Base-by-base conservation (phyloP, 2,329 filamentous ascomycete species). In the Alternaria ventricosa region DNA sequence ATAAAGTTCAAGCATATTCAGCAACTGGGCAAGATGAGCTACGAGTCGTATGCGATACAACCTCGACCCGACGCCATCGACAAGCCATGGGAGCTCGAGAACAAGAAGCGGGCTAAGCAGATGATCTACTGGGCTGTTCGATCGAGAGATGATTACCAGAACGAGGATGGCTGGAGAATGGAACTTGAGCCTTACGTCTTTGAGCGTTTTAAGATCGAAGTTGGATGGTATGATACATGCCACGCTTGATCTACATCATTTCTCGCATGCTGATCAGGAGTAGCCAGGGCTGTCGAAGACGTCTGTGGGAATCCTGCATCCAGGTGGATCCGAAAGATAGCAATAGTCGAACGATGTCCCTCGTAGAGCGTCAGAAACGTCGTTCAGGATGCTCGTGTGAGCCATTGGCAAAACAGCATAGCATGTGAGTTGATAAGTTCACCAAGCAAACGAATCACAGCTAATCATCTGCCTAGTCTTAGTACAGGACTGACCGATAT, bases 191-290 rank as follows among this genome's bases (percentile, higher is more conserved):
- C 30, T 10, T 54, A 33, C 20, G 10, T 71, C 20, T 70, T 71
- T 56, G 55, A 69, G 45, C 60, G 69, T 13, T 71, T 71, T 30
- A 61, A 69, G 9, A 62, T 69, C 23, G 65, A 71, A 50, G 69
- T 71, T 22, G 54, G 62, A 5, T 71, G 65, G 69, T 71, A 33
- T 51, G 57, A 27, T 65, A 15, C 25, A 61, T 44, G n/a, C n/a
- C n/a, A n/a, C n/a, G n/a, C n/a, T 67, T 13, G 58, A 56, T 56
- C 18, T 25, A 9, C 12, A 23, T 13, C 12, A 56, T 3, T 7
- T 18, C 22, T 30, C 36, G 22, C 27, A 56, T 23, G 13, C 54
- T 56, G 15, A 56, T 23, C 3, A 18, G 8, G 5, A 13, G 27
- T 36, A 56, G 54, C 27, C 18, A 56, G 18, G n/a, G 30, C 18